Conservation (phyloP, 257 asterid species). For the Solanum lycopersicoides region DNA sequence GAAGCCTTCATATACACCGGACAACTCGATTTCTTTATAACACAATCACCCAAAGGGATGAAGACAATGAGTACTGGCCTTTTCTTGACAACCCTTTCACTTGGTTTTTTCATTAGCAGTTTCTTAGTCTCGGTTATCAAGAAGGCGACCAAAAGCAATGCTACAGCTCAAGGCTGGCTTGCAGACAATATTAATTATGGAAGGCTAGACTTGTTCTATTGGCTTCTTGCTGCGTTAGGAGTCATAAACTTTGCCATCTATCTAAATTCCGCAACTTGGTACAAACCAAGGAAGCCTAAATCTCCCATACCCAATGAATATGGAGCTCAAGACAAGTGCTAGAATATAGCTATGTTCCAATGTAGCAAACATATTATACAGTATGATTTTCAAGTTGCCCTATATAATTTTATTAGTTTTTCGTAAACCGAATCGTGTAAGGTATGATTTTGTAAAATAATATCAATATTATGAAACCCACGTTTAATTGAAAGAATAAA, state of each 20-base stretch:
- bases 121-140: not conserved
- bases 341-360: not conserved
- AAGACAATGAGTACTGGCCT: not conserved
- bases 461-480: not conserved
- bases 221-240: not conserved
- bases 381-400: not conserved
- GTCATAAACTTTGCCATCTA: not conserved
- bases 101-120: not conserved
- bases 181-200: not conserved
- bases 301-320: not conserved
- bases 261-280: not conserved
- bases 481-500: too few relatives aligned
- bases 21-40: not conserved
- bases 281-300: not conserved
- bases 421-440: not conserved
- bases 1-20: not conserved
- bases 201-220: not conserved
- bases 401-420: not conserved
- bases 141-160: not conserved
- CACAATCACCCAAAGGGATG: not conserved
- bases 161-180: not conserved
- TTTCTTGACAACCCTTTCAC: not conserved
- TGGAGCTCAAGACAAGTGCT: not conserved
- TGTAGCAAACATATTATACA: not conserved
- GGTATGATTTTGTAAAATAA: not conserved